These are phyloP conservation scores for Lonicera japonica DNA, from an alignment of 129 eudicot genomes.

Conservation along the genomic window DNA sequence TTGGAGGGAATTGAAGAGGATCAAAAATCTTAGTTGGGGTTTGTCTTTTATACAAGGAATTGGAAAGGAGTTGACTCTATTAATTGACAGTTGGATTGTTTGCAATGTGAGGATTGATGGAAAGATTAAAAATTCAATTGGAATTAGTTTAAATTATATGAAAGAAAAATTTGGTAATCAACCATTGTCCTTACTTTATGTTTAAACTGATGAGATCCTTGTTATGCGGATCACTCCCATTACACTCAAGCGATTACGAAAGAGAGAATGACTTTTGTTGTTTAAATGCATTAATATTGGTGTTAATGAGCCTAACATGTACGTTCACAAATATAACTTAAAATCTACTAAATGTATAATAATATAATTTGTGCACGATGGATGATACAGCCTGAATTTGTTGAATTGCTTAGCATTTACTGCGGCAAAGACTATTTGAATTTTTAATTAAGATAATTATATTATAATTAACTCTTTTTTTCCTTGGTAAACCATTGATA, in stretches of 20 bases:
- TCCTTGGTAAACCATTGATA: not conserved
- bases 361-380: slow-evolving; percentile 5
- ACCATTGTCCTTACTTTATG: slow-evolving; percentile 15
- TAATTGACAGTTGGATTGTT: slow-evolving; percentile 28
- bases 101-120: slow-evolving; percentile 18
- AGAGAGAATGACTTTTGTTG: not conserved
- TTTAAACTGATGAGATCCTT: slow-evolving; percentile 35
- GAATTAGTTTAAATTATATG: not conserved
- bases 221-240: slow-evolving; percentile 38
- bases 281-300: no score
- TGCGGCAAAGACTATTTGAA: slow-evolving; percentile 3
- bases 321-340: not conserved
- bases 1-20: not conserved
- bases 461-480: not conserved
- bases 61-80: slow-evolving; percentile 1
- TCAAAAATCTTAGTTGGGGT: slow-evolving; percentile 2
- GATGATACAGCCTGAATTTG: slow-evolving; percentile 6
- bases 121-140: not conserved
- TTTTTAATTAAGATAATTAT: no score
- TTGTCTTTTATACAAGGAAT: slow-evolving; percentile 14
- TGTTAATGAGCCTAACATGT: slow-evolving; percentile 8
- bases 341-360: not conserved
- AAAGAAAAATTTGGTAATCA: slow-evolving; percentile 2
- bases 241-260: slow-evolving; percentile 10
- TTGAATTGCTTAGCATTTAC: slow-evolving; percentile 6